phyloP scores from a whole-genome alignment of 495 filamentous ascomycete genomes.

The Penicillium mononematosum region DNA sequence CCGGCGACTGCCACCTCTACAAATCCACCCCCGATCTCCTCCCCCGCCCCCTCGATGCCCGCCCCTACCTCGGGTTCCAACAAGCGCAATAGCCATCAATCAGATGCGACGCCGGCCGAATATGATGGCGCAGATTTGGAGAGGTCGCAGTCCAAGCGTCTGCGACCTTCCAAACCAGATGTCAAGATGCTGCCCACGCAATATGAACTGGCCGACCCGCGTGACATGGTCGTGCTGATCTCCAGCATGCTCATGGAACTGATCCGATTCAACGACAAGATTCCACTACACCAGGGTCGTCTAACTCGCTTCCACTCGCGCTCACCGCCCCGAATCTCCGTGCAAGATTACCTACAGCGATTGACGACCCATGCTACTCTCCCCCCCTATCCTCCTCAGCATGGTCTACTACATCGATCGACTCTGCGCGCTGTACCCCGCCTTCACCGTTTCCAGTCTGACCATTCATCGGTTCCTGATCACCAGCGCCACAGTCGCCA shows the following conservation, averaged over 20 bases:
- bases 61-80: conserved; percentile 41
- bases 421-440: conserved; percentile 85
- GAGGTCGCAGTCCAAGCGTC: conserved; percentile 51
- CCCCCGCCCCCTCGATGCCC: conserved; percentile 37
- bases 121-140: conserved; percentile 50
- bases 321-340: conserved; percentile 90
- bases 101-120: conserved; percentile 39
- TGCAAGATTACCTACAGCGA: conserved; percentile 86
- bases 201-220: conserved; percentile 76
- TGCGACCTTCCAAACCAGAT: conserved; percentile 52
- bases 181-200: conserved; percentile 69
- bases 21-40: conserved; percentile 28
- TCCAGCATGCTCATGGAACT: conserved; percentile 94
- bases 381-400: conserved; percentile 91
- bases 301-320: conserved; percentile 95
- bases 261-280: conserved; percentile 85
- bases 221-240: conserved; percentile 85
- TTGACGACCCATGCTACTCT: conserved; percentile 90
- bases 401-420: conserved; percentile 99
- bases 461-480: conserved; percentile 98
- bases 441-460: conserved; percentile 90
- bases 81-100: conserved; percentile 40
- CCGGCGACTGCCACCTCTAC: conserved; percentile 23
- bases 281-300: conserved; percentile 77
- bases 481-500: conserved; percentile 89